Base-by-base conservation (phyloP, 148 eudicot species). In the Chenopodium suecicum region DNA sequence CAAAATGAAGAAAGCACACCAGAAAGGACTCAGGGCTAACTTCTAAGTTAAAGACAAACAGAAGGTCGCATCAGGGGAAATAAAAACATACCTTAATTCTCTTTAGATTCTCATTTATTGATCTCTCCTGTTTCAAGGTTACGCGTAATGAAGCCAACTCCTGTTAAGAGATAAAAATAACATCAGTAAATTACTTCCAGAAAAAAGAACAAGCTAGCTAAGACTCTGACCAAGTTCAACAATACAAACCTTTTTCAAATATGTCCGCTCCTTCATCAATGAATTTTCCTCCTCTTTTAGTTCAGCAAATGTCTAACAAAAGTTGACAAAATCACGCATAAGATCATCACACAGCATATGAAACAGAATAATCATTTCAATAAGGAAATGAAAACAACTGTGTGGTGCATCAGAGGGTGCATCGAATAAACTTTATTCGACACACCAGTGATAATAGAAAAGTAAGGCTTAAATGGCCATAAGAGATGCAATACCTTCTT, bases 211-310 rank as follows among this genome's bases (percentile, higher is more conserved):
- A 19, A 31, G 5, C 22, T 34, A 14, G 78, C 14, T 7, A 79
- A 9, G 44, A n/a, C 10, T 23, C 16, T 25, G 37, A 22, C 60
- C 2, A 9, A 50, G 12, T 74, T 48, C 10, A 74, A 25, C 77
- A 29, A 54, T 32, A 31, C 66, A 48, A 47, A 78, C 63, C 72
- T 68, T 46, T 50, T 84, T 85, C 86, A 92, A 76, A 71, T 82
- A 56, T 50, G 80, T 72, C 58, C 86, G 83, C 74, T 92, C 93
- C 86, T 90, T 87, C 83, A 89, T 70, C 71, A 92, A 78, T 13
- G 82, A 85, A 81, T 13, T 76, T 76, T 90, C 95, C 83, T 90
- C 90, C 52, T 89, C 93, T 82, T 85, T 90, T 73, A 92, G 95
- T 83, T 92, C 88, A 10, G 85, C 79, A 89, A 84, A 89, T 20